These are phyloP conservation scores for Pyropia haitanensis DNA, from an alignment of 23 red algal genomes.

Conservation along the genomic window DNA sequence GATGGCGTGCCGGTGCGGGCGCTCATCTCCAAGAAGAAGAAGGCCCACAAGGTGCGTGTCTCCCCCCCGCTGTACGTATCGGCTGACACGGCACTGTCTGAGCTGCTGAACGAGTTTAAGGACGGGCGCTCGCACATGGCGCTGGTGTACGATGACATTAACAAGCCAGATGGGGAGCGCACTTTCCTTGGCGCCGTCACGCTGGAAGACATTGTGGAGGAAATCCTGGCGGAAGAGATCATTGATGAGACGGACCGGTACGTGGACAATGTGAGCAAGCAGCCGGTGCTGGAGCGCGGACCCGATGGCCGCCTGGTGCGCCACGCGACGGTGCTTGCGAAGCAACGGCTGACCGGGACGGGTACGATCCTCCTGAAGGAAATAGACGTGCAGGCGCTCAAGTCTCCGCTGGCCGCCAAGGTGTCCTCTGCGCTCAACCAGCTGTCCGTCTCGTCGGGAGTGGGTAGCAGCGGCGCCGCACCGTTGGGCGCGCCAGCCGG, in stretches of 20 bases:
- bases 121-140: conserved; percentile 87
- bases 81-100: conserved; percentile 29
- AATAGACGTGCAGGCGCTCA: conserved; percentile 34
- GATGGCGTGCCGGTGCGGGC: conserved; percentile 77
- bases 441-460: too few species aligned
- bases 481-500: too few species aligned
- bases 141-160: conserved; percentile 66
- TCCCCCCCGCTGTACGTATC: conserved; percentile 41
- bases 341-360: conserved; percentile 7
- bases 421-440: too few species aligned
- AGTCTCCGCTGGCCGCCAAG: conserved; percentile 19
- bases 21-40: conserved; percentile 61
- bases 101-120: conserved; percentile 89
- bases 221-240: conserved; percentile 71
- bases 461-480: too few species aligned
- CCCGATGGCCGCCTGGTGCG: conserved; percentile 38
- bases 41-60: conserved; percentile 55
- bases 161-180: conserved; percentile 25
- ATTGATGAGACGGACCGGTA: conserved; percentile 96
- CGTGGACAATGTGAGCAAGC: conserved; percentile 52
- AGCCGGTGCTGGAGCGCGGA: conserved; percentile 41
- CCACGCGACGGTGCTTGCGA: conserved; percentile 5
- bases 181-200: conserved; percentile 87
- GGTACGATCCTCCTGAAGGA: conserved; percentile 26
- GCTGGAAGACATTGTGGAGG: conserved; percentile 99